Evolutionary conservation across 805 yeast species (phyloP).

Genomic region (Barnettozyma sp.): DNA sequence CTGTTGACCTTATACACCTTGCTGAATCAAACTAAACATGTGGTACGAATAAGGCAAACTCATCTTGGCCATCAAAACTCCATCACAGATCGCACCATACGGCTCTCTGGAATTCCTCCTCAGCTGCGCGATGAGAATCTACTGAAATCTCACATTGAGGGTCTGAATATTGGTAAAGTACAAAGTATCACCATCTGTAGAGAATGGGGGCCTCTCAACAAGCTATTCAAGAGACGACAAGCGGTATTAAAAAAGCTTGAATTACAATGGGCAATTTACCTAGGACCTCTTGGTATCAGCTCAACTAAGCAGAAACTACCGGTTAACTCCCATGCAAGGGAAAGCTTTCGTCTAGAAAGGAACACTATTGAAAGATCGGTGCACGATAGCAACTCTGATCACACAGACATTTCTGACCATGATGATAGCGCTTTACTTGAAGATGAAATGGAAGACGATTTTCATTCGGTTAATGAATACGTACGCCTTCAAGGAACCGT

Average conservation of each 20-base stretch:
- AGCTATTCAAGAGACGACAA: slow-evolving; percentile 53
- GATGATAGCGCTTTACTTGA: slow-evolving; percentile 12
- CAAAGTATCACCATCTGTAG: slow-evolving; percentile 71
- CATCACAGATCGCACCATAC: slow-evolving; percentile 84
- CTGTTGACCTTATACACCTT: slow-evolving; percentile 52
- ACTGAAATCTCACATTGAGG: slow-evolving; percentile 67
- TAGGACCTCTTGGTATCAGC: slow-evolving; percentile 34
- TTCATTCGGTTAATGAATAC: slow-evolving; percentile 19
- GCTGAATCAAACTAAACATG: slow-evolving; percentile 61
- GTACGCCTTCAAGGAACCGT: slow-evolving; percentile 17
- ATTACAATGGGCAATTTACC: slow-evolving; percentile 61
- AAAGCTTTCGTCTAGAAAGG: slow-evolving; percentile 20
- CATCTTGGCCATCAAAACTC: slow-evolving; percentile 83
- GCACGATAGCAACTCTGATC: slow-evolving; percentile 10
- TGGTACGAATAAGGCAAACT: slow-evolving; percentile 70
- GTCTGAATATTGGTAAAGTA: slow-evolving; percentile 74
- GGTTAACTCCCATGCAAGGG: slow-evolving; percentile 19
- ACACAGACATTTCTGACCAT: slow-evolving; percentile 3
- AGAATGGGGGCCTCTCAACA: slow-evolving; percentile 76
- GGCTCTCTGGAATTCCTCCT: slow-evolving; percentile 84
- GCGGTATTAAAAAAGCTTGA: slow-evolving; percentile 53
- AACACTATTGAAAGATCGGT: slow-evolving; percentile 12
- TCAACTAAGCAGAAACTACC: slow-evolving; percentile 17
- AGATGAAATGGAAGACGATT: slow-evolving; percentile 12
- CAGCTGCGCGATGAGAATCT: slow-evolving; percentile 66